Evolutionary conservation across 805 yeast species (phyloP).

Genomic region (Metschnikowia reukaufii): DNA sequence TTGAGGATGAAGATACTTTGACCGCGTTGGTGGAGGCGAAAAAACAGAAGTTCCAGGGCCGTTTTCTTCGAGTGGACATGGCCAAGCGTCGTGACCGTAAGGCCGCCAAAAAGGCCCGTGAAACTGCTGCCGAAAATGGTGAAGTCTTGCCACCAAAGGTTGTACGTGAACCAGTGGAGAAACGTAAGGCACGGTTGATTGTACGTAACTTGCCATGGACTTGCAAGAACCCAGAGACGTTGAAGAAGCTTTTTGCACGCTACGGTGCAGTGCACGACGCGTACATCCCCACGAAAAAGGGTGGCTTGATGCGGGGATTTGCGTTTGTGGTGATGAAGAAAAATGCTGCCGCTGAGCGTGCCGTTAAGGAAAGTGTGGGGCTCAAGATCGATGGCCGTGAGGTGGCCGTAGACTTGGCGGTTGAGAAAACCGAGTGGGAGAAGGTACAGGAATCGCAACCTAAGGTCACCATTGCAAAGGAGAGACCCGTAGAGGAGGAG

Average conservation of each 20-base stretch:
- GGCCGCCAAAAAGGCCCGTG: conserved; percentile 16
- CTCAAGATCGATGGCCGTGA: conserved; percentile 84
- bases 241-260: conserved; percentile 67
- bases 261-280: conserved; percentile 90
- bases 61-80: conserved; percentile 71
- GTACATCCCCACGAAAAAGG: conserved; percentile 80
- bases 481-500: conserved; percentile 34
- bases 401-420: conserved; percentile 92
- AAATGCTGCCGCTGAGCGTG: conserved; percentile 71
- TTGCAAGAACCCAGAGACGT: conserved; percentile 69
- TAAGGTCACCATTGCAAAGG: conserved; percentile 12
- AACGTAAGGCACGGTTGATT: conserved; percentile 83
- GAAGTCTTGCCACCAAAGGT: conserved; percentile 20
- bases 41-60: conserved; percentile 62
- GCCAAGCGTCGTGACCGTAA: conserved; percentile 92
- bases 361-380: conserved; percentile 72
- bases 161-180: conserved; percentile 48
- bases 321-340: conserved; percentile 91
- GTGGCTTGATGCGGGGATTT: conserved; percentile 91
- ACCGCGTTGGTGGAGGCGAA: conserved; percentile 70
- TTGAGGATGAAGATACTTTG: conserved; percentile 78
- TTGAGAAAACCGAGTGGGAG: conserved; percentile 86
- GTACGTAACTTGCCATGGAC: conserved; percentile 97
- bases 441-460: conserved; percentile 36
- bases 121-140: conserved; percentile 12